Base-by-base conservation (phyloP, 2,329 filamentous ascomycete genomes). In the Xylariaceae sp. region DNA sequence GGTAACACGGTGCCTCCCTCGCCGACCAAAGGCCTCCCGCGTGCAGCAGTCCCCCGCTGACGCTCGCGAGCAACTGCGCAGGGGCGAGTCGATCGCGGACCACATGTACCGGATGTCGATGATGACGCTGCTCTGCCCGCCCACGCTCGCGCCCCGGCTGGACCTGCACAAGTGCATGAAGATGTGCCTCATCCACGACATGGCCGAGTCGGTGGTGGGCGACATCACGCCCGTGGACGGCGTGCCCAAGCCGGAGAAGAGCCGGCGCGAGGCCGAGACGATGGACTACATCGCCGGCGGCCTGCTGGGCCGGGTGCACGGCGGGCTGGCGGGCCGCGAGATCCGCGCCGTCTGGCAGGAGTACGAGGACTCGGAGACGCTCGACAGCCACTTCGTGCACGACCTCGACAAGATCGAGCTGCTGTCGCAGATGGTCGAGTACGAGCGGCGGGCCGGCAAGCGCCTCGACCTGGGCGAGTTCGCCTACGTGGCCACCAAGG, bases 51-150 rank as follows among this genome's bases (percentile, higher is more conserved):
- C n/a, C n/a, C n/a, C n/a, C n/a, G n/a, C n/a, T n/a, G n/a, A n/a
- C n/a, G n/a, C n/a, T n/a, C n/a, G n/a, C n/a, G n/a, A n/a, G n/a
- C n/a, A n/a, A n/a, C n/a, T n/a, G n/a, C n/a, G 5, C 42, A 79
- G 72, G 37, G 83, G 86, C 57, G 92, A 98, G 61, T 94, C 87
- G 2, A 95, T 98, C 55, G 75, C 86, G 34, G 92, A 98, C 65
- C 92, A 98, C 71, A 98, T 98, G 92, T 98, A 96, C 64, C 88
- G 92, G 63, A 98, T 98, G 92, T 87, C 89, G 31, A 75, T 98
- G 47, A 87, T 98, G 59, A 88, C 86, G 44, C 85, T 98, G 80
- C 76, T 95, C 45, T 88, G 87, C 3, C 90, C 92, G 2, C 71
- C 84, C 0, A 64, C 81, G 2, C 75, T 95, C 9, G 70, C 78